phyloP scores from a whole-genome alignment of 768 basidiomycete genomes.

The Suillus plorans region DNA sequence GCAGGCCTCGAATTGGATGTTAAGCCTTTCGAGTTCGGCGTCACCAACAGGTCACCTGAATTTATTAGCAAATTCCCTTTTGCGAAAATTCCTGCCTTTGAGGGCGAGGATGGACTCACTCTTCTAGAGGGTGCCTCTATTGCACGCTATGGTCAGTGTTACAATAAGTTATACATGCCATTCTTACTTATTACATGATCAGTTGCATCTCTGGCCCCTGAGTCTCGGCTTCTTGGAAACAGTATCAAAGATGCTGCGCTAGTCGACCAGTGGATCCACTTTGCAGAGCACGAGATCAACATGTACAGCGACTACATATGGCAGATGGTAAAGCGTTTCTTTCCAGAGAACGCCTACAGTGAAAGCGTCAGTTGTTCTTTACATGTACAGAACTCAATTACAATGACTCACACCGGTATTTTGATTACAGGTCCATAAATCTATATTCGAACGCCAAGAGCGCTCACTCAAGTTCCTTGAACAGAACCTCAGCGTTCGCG shows the following conservation, averaged over 20 bases:
- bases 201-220: conserved; percentile 26
- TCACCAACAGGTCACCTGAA: conserved; percentile 27
- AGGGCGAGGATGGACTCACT: conserved; percentile 20
- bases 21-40: conserved; percentile 20
- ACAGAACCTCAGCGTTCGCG: conserved; percentile 20
- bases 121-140: conserved; percentile 30
- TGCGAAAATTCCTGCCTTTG: conserved; percentile 29
- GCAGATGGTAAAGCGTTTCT: conserved; percentile 19
- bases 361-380: conserved; percentile 18
- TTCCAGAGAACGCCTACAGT: conserved; percentile 17
- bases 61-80: conserved; percentile 29
- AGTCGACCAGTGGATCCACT: conserved; percentile 32
- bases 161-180: not conserved
- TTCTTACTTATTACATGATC: not conserved
- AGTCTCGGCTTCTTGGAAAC: conserved; percentile 27
- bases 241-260: conserved; percentile 22
- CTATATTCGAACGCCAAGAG: conserved; percentile 19
- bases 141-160: conserved; percentile 26
- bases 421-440: conserved; percentile 19
- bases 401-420: not conserved
- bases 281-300: conserved; percentile 27
- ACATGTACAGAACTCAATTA: not conserved
- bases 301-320: conserved; percentile 18
- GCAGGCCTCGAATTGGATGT: conserved; percentile 28
- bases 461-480: conserved; percentile 27